Evolutionary conservation across 2,329 filamentous ascomycete genomes (phyloP), one percentile per base, ranked within the genome.

Genomic region (Fusarium graminum): DNA sequence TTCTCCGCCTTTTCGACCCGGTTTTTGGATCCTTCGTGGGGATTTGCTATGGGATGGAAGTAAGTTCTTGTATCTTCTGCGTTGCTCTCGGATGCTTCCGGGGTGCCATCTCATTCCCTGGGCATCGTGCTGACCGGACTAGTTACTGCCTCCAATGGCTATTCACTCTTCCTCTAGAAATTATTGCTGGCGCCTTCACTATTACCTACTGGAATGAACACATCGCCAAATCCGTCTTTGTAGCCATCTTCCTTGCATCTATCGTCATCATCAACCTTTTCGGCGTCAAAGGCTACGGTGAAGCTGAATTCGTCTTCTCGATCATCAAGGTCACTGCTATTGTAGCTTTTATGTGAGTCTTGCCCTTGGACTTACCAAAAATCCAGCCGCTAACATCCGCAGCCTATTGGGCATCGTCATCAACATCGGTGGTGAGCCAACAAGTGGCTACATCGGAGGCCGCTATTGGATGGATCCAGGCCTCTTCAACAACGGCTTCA

Each of bases 21-120:
- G 10, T 97, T 98, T 72, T 79, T 98, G 6, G 93, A 97, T 74
- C 94, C 94, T 1, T 93, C 94, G 0, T 97, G 93, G 93, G 93
- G 93, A 0, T 97, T 97, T 74, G 92, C 93, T 29, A 96, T 97
- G 92, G 93, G 93, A 10, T 97, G 93, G 93, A 97, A 96, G 85
- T 92, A 78, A 77, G 87, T 84, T 8, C 17, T 8, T 11, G 4
- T 4, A 17, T 10, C 34, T 16, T 7, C 5, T 17, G 8, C n/a
- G 4, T n/a, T 36, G n/a, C 7, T 36, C 34, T 36, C 16, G 14
- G 34, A 3, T 11, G 3, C 34, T 16, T n/a, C 34, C 34, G 16
- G n/a, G 16, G n/a, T 36, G 7, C 4, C n/a, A n/a, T 16, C 2
- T 36, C 34, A 10, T 16, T 1, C n/a, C 34, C 4, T 16, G 34